Evolutionary conservation across 2,329 filamentous ascomycete genomes (phyloP), one percentile per base, ranked within the genome.

Genomic region (Aureobasidium mangrovei): DNA sequence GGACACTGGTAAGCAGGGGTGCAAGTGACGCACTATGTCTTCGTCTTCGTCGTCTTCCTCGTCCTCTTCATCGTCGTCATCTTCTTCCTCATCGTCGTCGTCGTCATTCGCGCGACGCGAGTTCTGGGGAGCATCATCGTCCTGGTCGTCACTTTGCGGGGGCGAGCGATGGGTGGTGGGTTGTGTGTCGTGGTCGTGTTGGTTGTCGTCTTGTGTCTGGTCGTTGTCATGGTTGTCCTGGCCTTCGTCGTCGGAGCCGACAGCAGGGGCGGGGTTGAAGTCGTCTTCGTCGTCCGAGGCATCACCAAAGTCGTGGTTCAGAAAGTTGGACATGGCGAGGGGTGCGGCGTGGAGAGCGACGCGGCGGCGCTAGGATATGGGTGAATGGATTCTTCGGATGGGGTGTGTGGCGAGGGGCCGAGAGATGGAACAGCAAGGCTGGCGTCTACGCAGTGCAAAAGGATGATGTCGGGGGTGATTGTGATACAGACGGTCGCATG

Each of bases 201-300:
- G 69, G 2, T 71, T 67, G 18, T 67, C 63, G 52, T 70, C 64
- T 42, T 58, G 60, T 53, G 64, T 4, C 64, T 61, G n/a, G 63
- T 61, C 56, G 55, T 32, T 29, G 53, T 51, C 55, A 57, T 64
- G 59, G 47, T 60, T 59, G 35, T 72, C 72, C 24, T 66, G 66
- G 33, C 51, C 78, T 57, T 89, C 86, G 47, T 82, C 83, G 60
- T 91, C 88, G 3, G 87, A 93, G 33, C 81, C 65, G 56, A 88
- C 81, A 57, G 81, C 85, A 24, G 85, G 84, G 46, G 79, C 82
- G 48, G 90, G 91, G 69, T 95, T 95, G 78, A 96, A 95, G 68
- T 91, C 86, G 48, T 93, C 88, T 42, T 86, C 85, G 54, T 88
- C 85, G 46, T 79, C 78, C 53, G 77, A 77, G 49, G 24, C 40